Base-by-base conservation (phyloP, 2,329 filamentous ascomycete genomes). In the Colletotrichum aenigma region DNA sequence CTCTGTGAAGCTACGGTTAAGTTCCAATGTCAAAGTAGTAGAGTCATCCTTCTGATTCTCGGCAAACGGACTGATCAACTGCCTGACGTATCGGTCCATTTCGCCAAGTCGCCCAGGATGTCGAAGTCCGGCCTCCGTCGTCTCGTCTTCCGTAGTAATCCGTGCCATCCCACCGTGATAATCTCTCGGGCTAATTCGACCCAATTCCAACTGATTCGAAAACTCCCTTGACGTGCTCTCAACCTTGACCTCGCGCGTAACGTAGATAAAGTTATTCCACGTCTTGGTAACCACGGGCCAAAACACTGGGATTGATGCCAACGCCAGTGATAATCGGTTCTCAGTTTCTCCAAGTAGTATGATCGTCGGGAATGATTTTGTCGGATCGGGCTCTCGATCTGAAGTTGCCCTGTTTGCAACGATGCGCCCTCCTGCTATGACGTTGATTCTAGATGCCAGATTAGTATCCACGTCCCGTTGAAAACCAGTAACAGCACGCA, bases 241-340 rank as follows among this genome's bases (percentile, higher is more conserved):
- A 8, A 75, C 6, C 10, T 52, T 52, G 32, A 75, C 21, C 34
- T 75, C 72, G 34, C 43, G 72, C 6, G 68, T 71, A 26, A 75
- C 72, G 21, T 60, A 43, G 10, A 71, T 70, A 12, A 66, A 9
- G 15, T 60, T 66, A 8, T 70, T 21, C 65, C 65, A 70, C 3
- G 61, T 60, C 16, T 34, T 61, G 1, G 72, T 4, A 2, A 66
- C 68, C 4, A 75, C 36, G 4, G 72, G 72, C 72, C 72, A 75
- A 21, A 75, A 75, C 0, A 71, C 67, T 5, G 72, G 72, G 8
- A 75, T 71, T 9, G 72, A 75, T 4, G 72, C 72, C 30, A 74
- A 16, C 4, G 43, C 34, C 4, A 71, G 24, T 2, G 72, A 70
- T 2, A 70, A 32, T 13, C 72, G 52, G 12, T 74, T 75, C 18